Base-by-base conservation (phyloP, 371 early-diverging fungal genomes). In the Apophysomyces variabilis region DNA sequence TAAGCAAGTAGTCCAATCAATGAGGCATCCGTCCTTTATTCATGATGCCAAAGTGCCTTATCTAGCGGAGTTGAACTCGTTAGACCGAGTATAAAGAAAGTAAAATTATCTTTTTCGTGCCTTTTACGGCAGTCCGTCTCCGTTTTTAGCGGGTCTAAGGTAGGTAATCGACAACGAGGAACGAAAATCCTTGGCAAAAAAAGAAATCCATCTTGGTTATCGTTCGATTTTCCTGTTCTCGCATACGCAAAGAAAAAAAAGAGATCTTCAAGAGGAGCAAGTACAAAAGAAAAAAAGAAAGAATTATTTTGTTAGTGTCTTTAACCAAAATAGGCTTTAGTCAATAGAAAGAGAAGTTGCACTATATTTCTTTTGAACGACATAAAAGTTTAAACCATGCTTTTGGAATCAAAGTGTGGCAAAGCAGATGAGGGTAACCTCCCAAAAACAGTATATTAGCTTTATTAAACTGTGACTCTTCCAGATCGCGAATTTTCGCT, bases 351-450 rank as follows among this genome's bases (percentile, higher is more conserved):
- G 32, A 26, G 32, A 26, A 0, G 32, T 26, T 26, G 32, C 32
- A 26, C 32, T 26, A 1, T 3, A 26, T 26, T 26, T 26, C 32
- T 26, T 43, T 43, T 43, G 14, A 43, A 43, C 18, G 21, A 50
- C 5, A 21, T 21, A 50, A 47, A 50, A 50, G 21, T 26, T 21
- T 26, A 44, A 35, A 7, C 60, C 60, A 44, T 44, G 60, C 60
- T 41, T 39, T 37, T 12, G 32, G 4, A 58, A 58, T 9, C 8
- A 58, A 12, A 58, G 35, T 26, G 32, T 26, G 58, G 9, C 21
- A 58, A 38, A 11, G 37, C 4, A 36, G 59, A 58, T 41, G 43
- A 58, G 59, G 56, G 59, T 41, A 8, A 58, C 32, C 58, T 39
- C 47, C 43, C 37, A 37, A 16, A 47, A 50, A 50, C 54, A 50